Evolutionary conservation across 1,139 yeast species (phyloP), one percentile per base, ranked within the genome.

Genomic region (Blastobotrys proliferans): DNA sequence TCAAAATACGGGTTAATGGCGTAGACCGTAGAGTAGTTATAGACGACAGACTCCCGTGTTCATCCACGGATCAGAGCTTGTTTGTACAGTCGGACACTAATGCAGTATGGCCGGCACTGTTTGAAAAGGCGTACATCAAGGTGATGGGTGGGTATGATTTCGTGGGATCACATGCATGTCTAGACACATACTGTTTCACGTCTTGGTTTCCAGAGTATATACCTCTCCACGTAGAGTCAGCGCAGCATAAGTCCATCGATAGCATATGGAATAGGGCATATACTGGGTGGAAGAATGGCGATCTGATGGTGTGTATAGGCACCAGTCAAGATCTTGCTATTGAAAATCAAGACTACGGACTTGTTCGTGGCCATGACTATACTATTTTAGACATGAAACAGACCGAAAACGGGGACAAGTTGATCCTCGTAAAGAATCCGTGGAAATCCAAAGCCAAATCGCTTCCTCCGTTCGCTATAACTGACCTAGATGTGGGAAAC

Each of bases 201-300:
- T 88, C 90, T 0, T 87, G 86, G 83, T 59, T 82, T 2, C 95
- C 95, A 0, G 88, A 84, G 50, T 76, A 78, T 29, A 52, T 74
- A 1, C 53, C 68, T 40, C 8, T 11, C 18, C 6, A 8, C 33
- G 16, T 22, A 32, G 5, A 21, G 29, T 11, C 11, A 18, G 10
- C 33, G 20, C 17, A 34, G 28, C 6, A 40, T 20, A 19, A 27
- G 14, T 10, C 28, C 40, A 18, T 56, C 76, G 2, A 55, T 54
- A 5, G 62, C 57, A 3, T 61, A 8, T 71, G 74, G 73, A 54
- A 61, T 14, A 54, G 60, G 40, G 54, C 68, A 44, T 53, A 50
- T 40, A 53, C 49, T 16, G 58, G 53, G 11, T 69, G 66, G 63
- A 55, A 51, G 1, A 33, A 43, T 1, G 73, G 73, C 2, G 53